Evolutionary conservation across 2,329 filamentous ascomycete species (phyloP), one percentile per base, ranked within the genome.

Genomic region (Claviceps paspali): DNA sequence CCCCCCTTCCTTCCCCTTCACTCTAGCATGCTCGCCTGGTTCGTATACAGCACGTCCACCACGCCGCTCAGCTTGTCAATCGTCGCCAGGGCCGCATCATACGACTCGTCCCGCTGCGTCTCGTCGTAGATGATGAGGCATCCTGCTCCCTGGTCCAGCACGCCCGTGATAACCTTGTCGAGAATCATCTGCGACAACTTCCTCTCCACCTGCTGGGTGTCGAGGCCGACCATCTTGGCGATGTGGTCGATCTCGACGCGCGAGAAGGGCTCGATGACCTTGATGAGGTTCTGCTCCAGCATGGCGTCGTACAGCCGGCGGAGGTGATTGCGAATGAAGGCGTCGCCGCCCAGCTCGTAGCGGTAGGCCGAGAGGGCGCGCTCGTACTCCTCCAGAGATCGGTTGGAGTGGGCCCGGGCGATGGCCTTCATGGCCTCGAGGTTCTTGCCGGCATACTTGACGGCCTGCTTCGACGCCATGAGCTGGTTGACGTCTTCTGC

Each of bases 161-260:
- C 91, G 41, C 92, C 91, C 49, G 95, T 85, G 54, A 98, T 96
- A 52, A 96, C 85, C 70, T 95, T 95, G 67, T 98, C 91, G 41
- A 98, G 72, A 54, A 98, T 98, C 92, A 98, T 98, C 70, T 98
- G 92, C 32, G 84, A 92, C 45, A 98, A 71, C 71, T 98, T 98
- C 51, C 87, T 78, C 74, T 98, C 92, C 42, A 98, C 91, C 65
- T 96, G 88, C 60, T 85, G 80, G 19, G 84, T 93, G 59, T 96
- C 91, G 44, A 98, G 70, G 28, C 88, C 87, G 36, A 98, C 91
- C 81, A 96, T 93, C 68, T 91, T 86, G 49, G 91, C 88, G 52
- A 98, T 85, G 59, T 98, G 91, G 50, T 80, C 82, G 51, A 98
- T 93, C 64, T 98, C 91, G 38, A 98, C 91, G 44, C 87, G 77